Conservation (phyloP, 2,329 filamentous ascomycete genomes). For the Aspergillus thermomutatus region DNA sequence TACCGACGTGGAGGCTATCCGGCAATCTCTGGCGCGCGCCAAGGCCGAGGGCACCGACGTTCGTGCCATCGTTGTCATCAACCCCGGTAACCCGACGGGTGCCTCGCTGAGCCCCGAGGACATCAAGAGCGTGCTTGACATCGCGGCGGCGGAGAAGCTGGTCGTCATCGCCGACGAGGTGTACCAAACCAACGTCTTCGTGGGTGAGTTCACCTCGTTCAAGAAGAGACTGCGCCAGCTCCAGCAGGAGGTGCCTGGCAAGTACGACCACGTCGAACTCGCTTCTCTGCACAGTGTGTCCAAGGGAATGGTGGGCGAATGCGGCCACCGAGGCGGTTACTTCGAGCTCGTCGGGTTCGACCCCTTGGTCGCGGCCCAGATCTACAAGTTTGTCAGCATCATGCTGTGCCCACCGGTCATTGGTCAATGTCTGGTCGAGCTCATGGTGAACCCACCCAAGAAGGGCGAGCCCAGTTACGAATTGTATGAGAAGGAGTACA, state of each 20-base stretch:
- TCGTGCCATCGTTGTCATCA: conserved; percentile 93
- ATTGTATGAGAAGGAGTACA: conserved; percentile 82
- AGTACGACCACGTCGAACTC: conserved; percentile 82
- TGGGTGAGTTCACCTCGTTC: conserved; percentile 92
- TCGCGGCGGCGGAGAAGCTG: conserved; percentile 79
- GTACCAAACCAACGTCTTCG: conserved; percentile 98
- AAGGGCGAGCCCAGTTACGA: conserved; percentile 78
- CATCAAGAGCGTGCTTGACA: conserved; percentile 78
- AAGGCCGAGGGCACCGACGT: conserved; percentile 76
- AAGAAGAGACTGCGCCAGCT: conserved; percentile 79
- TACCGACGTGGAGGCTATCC: conserved; percentile 78
- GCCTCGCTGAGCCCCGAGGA: conserved; percentile 76
- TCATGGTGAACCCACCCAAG: conserved; percentile 95
- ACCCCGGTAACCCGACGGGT: conserved; percentile 96
- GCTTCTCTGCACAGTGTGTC: conserved; percentile 89
- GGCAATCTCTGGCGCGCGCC: conserved; percentile 69
- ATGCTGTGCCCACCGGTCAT: conserved; percentile 93
- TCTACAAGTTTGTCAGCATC: conserved; percentile 99
- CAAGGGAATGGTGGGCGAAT: conserved; percentile 99
- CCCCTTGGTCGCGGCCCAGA: conserved; percentile 77
- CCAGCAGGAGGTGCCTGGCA: conserved; percentile 68
- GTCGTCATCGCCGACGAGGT: conserved; percentile 96
- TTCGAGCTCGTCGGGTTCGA: conserved; percentile 95
- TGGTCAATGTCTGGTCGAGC: conserved; percentile 91
- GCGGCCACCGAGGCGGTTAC: conserved; percentile 94